A percentile compares a stretch with the other conserved stretches of the same genome.
These are phyloP conservation scores for Xanthoceras sorbifolium DNA, from an alignment of 345 rosid genomes.

Conservation along the genomic window DNA sequence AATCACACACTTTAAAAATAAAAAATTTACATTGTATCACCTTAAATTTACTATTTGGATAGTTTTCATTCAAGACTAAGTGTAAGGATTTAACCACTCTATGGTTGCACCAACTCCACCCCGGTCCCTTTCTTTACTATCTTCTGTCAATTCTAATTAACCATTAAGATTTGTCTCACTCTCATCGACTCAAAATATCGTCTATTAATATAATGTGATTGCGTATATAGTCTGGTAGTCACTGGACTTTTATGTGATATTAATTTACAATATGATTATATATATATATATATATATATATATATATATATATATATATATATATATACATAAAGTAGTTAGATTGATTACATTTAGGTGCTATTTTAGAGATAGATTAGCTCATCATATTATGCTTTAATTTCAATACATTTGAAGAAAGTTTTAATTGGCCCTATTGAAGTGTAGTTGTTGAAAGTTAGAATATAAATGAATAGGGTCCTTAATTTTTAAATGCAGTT, in stretches of 20 bases:
- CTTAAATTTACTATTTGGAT: neutral
- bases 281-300: too few relatives aligned
- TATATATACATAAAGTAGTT: too few relatives aligned
- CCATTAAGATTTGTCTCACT: neutral
- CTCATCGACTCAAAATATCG: neutral
- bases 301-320: too few relatives aligned
- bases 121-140: neutral
- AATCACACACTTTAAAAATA: too few relatives aligned
- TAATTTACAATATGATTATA: too few relatives aligned
- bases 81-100: neutral
- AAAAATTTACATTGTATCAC: too few relatives aligned
- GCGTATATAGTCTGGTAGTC: too few relatives aligned
- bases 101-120: neutral
- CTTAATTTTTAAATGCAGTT: neutral
- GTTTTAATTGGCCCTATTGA: neutral
- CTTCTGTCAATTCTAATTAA: neutral
- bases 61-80: too few relatives aligned
- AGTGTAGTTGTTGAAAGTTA: neutral
- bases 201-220: too few relatives aligned
- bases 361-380: neutral
- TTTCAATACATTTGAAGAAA: neutral
- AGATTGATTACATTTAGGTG: neutral
- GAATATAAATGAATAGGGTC: neutral
- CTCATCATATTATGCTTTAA: neutral
- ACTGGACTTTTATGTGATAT: too few relatives aligned